Evolutionary conservation across 306 rosid species (phyloP).

Genomic region (Vigna radiata): DNA sequence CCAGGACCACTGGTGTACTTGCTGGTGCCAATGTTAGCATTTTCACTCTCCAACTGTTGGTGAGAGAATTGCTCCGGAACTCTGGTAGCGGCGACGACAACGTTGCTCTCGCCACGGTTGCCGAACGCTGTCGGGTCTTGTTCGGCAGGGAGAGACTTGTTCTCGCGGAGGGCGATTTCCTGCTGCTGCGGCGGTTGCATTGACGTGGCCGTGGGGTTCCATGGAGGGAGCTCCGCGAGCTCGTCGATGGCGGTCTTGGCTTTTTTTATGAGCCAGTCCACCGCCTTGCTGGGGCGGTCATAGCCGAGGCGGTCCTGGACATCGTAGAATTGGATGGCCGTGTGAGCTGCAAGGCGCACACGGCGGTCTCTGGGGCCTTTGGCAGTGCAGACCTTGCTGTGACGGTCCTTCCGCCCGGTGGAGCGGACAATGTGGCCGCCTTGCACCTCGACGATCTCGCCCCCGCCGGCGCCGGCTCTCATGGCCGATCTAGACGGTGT

Average conservation of each 20-base stretch:
- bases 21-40: conserved; percentile 3
- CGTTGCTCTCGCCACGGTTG: conserved; percentile 26
- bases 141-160: conserved; percentile 28
- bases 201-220: conserved; percentile 59
- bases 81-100: neutral
- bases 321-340: conserved; percentile 96
- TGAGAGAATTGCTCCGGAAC: conserved; percentile 38
- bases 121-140: conserved; percentile 26
- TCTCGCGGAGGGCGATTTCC: conserved; percentile 24
- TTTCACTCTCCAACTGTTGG: conserved; percentile 30
- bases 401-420: conserved; percentile 89
- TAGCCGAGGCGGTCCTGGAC: conserved; percentile 96
- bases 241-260: conserved; percentile 88
- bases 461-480: conserved; percentile 31
- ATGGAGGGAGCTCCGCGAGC: conserved; percentile 82
- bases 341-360: conserved; percentile 86
- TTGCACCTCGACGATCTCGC: conserved; percentile 85
- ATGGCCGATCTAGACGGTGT: conserved; percentile 57
- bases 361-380: conserved; percentile 95
- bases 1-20: conserved; percentile 46
- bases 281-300: conserved; percentile 98
- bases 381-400: conserved; percentile 97
- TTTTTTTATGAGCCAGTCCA: conserved; percentile 95
- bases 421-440: conserved; percentile 95
- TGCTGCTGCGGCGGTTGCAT: conserved; percentile 1